Evolutionary conservation across 306 rosid genomes (phyloP), one percentile per base, ranked within the genome.

Genomic region (Trifolium pratense): DNA sequence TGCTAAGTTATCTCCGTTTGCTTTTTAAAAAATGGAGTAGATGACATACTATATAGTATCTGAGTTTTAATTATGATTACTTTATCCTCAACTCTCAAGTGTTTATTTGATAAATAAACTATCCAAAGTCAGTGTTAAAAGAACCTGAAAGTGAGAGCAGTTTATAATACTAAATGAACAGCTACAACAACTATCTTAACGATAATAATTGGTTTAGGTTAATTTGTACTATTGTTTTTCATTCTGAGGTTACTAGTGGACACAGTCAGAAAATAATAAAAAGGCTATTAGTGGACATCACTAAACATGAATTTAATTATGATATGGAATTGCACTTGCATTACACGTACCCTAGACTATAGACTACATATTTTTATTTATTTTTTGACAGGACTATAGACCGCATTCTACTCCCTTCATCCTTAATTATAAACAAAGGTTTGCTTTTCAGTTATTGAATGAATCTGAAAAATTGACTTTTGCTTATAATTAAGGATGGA

Each of bases 121-220:
- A 26, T 25, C 5, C 64, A 58, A 58, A 25, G 36, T 58, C 5
- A 26, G 6, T 32, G 11, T 32, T 0, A 61, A 32, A 11, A 15
- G 16, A 7, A 36, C 2, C 40, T 9, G 13, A 39, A 60, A 7
- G 21, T 29, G 12, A 60, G 39, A 31, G 6, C 21, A 60, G 66
- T 31, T 60, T 60, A 31, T 60, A 26, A 60, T 14, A 62, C 18
- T n/a, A 10, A 39, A 26, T 23, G 68, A 57, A 34, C 52, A 58
- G 74, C 15, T 68, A 60, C 26, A 70, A 70, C 81, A 59, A 77
- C 75, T 69, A 48, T 17, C 46, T 69, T 77, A 77, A 32, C 18
- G 42, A 53, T 23, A 18, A 40, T 26, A 0, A 55, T 55, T 31
- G 66, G 72, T 64, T 65, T 71, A 71, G 66, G 68, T 53, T 51